A percentile compares a stretch with the other conserved stretches of the same genome.
Evolutionary conservation across 2,329 filamentous ascomycete species (phyloP).

Genomic region (Dactylellina drechsleri): DNA sequence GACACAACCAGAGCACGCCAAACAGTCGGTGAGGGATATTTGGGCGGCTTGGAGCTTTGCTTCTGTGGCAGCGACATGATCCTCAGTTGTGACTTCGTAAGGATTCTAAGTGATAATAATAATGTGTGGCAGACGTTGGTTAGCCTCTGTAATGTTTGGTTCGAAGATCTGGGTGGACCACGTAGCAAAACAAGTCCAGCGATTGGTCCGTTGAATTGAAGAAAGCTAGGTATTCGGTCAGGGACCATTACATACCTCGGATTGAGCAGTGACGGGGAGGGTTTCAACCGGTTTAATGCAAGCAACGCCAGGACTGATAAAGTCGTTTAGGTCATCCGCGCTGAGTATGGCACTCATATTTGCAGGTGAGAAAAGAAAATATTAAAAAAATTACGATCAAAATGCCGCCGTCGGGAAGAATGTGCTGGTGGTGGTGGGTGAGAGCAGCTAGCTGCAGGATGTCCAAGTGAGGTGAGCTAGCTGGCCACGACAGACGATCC

Average conservation of each 20-base stretch:
- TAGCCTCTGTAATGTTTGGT: constrained; percentile 46
- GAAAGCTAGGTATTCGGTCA: constrained; percentile 22
- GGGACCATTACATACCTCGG: constrained; percentile 60
- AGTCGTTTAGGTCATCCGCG: constrained; percentile 96
- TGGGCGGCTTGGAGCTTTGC: constrained; percentile 75
- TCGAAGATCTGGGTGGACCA: constrained; percentile 37
- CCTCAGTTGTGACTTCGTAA: constrained; percentile 94
- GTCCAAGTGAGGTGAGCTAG: constrained; percentile 19
- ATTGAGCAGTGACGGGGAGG: constrained; percentile 72
- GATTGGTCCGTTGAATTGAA: neutral
- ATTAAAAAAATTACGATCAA: too few relatives aligned
- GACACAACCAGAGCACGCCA: constrained; percentile 96
- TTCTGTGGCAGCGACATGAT: constrained; percentile 70
- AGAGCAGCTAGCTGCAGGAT: neutral
- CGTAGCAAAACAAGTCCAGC: constrained; percentile 35
- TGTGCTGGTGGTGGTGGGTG: neutral
- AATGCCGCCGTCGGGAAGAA: constrained; percentile 19
- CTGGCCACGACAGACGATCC: constrained; percentile 50
- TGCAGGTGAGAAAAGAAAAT: constrained; percentile 16
- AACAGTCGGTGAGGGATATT: constrained; percentile 95
- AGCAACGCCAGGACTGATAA: constrained; percentile 95
- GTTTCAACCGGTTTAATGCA: constrained; percentile 98
- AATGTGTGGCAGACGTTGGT: constrained; percentile 32
- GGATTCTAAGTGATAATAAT: constrained; percentile 63
- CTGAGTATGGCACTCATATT: constrained; percentile 97